Evolutionary conservation across 371 early-diverging fungal genomes (phyloP).

Genomic region (Mucor ambiguus): DNA sequence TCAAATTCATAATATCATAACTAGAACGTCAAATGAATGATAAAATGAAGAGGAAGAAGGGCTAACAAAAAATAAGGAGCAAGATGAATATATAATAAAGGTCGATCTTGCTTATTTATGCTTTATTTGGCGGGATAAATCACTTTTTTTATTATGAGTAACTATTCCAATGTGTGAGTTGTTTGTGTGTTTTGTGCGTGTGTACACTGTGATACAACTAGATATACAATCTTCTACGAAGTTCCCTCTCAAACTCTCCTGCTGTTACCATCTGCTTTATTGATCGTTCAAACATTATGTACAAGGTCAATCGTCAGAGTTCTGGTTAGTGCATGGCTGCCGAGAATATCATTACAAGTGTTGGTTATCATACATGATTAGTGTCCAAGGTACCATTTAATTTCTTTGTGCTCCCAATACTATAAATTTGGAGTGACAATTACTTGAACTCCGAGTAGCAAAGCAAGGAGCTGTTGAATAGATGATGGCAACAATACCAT

Average conservation of each 20-base stretch:
- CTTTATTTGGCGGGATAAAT: conserved; percentile 18
- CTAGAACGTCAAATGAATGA: neutral
- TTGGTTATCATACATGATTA: neutral
- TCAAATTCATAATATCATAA: conserved; percentile 12
- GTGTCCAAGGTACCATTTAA: neutral
- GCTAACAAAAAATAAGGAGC: neutral
- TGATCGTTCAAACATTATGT: neutral
- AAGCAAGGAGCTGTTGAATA: neutral
- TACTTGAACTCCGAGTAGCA: neutral
- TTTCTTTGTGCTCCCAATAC: neutral
- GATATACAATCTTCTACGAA: neutral
- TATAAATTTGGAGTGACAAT: conserved; percentile 1
- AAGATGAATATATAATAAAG: conserved; percentile 11
- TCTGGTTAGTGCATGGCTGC: neutral
- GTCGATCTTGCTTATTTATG: conserved; percentile 15
- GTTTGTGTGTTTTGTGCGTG: neutral
- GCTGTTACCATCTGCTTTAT: neutral
- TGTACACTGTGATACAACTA: conserved; percentile 4
- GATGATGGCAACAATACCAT: neutral
- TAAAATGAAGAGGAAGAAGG: conserved; percentile 3
- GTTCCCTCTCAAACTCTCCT: neutral
- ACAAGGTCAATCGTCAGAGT: neutral
- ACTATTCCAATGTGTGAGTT: neutral
- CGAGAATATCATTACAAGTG: neutral
- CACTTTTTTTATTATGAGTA: neutral